Evolutionary conservation across 2,329 filamentous ascomycete species (phyloP).

Genomic region (Penicillium rolfsii): DNA sequence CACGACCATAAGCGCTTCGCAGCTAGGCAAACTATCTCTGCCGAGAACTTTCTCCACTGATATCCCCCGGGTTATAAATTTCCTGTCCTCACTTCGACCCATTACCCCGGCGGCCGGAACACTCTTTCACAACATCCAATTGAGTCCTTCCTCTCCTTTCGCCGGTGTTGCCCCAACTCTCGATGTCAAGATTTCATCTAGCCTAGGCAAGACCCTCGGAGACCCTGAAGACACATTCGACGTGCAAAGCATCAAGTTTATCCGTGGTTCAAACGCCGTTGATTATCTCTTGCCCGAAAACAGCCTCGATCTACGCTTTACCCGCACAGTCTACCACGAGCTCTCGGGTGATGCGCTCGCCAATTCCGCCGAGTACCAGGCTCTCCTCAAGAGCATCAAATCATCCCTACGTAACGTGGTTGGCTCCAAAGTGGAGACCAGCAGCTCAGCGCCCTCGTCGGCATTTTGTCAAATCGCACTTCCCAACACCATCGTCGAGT

Average conservation of each 20-base stretch:
- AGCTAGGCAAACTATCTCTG: constrained; percentile 37
- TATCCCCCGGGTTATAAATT: constrained; percentile 38
- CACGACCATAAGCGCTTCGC: constrained; percentile 31
- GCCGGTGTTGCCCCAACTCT: constrained; percentile 35
- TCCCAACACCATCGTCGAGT: constrained; percentile 29
- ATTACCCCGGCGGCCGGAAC: constrained; percentile 18
- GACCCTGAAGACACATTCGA: constrained; percentile 19
- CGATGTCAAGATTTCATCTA: constrained; percentile 37
- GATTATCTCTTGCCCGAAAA: constrained; percentile 47
- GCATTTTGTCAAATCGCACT: constrained; percentile 37
- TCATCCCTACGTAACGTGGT: constrained; percentile 28
- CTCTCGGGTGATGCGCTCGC: constrained; percentile 23
- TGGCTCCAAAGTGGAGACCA: constrained; percentile 9
- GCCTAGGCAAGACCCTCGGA: background rate
- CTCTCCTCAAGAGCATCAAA: constrained; percentile 29
- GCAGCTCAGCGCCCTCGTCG: constrained; percentile 31
- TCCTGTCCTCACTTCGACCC: constrained; percentile 35
- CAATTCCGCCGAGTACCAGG: constrained; percentile 10
- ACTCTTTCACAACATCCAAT: constrained; percentile 35
- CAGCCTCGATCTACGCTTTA: constrained; percentile 45
- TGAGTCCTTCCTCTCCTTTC: constrained; percentile 37
- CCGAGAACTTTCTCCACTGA: constrained; percentile 40
- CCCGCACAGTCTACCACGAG: constrained; percentile 37
- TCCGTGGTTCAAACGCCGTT: constrained; percentile 36
- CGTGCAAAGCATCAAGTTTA: constrained; percentile 36